Evolutionary conservation across 2,329 filamentous ascomycete genomes (phyloP), one percentile per base, ranked within the genome.

Genomic region (Verticillium nubilum): DNA sequence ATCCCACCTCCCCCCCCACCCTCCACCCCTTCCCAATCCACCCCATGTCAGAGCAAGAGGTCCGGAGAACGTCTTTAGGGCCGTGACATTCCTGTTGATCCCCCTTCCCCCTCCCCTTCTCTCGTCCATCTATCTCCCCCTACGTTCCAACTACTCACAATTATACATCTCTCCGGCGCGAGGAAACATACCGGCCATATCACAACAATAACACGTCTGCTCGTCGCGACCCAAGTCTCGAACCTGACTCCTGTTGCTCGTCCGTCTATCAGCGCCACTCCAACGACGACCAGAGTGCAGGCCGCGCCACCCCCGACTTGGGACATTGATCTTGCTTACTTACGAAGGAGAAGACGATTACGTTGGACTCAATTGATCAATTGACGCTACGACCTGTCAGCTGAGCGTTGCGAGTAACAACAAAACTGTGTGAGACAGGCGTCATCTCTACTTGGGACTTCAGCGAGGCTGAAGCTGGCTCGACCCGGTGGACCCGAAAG

Each of bases 171-270:
- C 35, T 37, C 54, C 26, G 29, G 37, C 54, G 37, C 54, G 37
- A 47, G 37, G 37, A 6, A 55, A 54, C 58, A 67, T 66, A 68
- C 68, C 71, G 68, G 67, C 72, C 68, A 69, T 66, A 69, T 65
- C 67, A 70, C 66, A 66, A 67, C 66, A 66, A 68, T 66, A 62
- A 69, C 65, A 73, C 64, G 67, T 69, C 72, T 72, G 37, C 37
- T 47, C 37, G 37, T 54, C 52, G 52, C 28, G 17, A n/a, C 15
- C 29, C 52, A 17, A 54, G n/a, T 17, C n/a, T 25, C 37, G 37
- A 47, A 9, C n/a, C 19, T n/a, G 37, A 23, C n/a, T 2, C 19
- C n/a, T 19, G 9, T 25, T 23, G 19, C 37, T 47, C 19, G 19
- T 47, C 37, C 12, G 37, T 47, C 37, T 7, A 25, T 7, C 37